These are phyloP conservation scores for Aureobasidium sp. DNA, from an alignment of 2,329 filamentous ascomycete genomes.

Conservation along the genomic window DNA sequence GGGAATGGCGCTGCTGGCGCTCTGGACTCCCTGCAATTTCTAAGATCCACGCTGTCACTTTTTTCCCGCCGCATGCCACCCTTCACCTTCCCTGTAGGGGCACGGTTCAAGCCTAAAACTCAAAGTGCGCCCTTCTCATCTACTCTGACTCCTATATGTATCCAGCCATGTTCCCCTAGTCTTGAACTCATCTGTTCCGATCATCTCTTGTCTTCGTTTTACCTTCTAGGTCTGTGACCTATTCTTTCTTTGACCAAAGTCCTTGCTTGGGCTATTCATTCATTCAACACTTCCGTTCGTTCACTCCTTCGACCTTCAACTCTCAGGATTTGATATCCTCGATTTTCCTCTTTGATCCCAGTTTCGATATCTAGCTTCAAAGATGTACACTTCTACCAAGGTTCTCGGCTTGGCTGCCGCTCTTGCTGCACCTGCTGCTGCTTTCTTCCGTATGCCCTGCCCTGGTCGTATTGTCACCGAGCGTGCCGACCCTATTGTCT, in stretches of 20 bases:
- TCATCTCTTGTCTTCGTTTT: slow-evolving; percentile 1
- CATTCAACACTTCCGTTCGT: slow-evolving; percentile 11
- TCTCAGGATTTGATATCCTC: slow-evolving; percentile 15
- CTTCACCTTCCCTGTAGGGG: slow-evolving; percentile 6
- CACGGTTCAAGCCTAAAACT: slow-evolving; percentile 6
- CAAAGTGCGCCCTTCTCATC: slow-evolving; percentile 12
- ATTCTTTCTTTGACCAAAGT: slow-evolving; percentile 13
- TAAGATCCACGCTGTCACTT: slow-evolving; percentile 14
- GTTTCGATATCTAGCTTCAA: not conserved
- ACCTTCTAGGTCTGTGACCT: slow-evolving; percentile 16
- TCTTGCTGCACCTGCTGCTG: slow-evolving; percentile 42
- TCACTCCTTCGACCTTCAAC: slow-evolving; percentile 5
- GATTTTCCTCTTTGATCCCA: not conserved
- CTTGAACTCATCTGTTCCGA: slow-evolving; percentile 2
- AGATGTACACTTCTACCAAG: slow-evolving; percentile 16
- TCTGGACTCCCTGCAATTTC: slow-evolving; percentile 14
- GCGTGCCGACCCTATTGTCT: slow-evolving; percentile 61
- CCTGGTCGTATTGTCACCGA: slow-evolving; percentile 54
- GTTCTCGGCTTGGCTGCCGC: slow-evolving; percentile 18
- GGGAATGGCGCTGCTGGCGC: slow-evolving; percentile 13
- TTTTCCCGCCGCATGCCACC: not conserved
- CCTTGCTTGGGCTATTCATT: slow-evolving; percentile 8
- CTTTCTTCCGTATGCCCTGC: slow-evolving; percentile 65
- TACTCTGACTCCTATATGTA: slow-evolving; percentile 13
- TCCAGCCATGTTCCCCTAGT: slow-evolving; percentile 9